These are phyloP conservation scores for Arctostaphylos glauca DNA, from an alignment of 148 eudicot species.

Conservation along the genomic window DNA sequence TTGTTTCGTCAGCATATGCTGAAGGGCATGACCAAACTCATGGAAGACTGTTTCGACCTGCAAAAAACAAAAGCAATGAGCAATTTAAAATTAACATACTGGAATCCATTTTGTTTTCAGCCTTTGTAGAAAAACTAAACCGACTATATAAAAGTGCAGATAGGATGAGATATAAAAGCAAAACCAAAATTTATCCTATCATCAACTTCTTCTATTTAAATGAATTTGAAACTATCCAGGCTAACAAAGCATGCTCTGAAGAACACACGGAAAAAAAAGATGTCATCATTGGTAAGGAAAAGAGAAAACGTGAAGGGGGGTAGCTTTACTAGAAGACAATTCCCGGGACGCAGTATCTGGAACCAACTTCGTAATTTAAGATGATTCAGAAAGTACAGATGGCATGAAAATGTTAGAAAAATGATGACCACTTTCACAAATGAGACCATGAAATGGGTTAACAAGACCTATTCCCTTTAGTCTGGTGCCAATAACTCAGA, in stretches of 20 bases:
- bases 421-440: not conserved
- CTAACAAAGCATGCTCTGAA: not conserved
- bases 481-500: not conserved
- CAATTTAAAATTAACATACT: not conserved
- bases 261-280: not conserved
- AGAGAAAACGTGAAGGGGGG: not conserved
- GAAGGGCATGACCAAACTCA: slow-evolving; percentile 99
- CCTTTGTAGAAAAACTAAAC: not conserved
- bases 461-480: not conserved
- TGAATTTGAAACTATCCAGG: not conserved
- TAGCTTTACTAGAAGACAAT: slow-evolving; percentile 1
- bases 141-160: not conserved
- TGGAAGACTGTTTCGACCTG: slow-evolving; percentile 99
- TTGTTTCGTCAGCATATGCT: slow-evolving; percentile 95
- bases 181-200: not conserved
- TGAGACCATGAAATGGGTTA: not conserved
- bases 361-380: not conserved
- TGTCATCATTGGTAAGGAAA: not conserved
- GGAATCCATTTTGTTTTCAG: not conserved
- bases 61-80: slow-evolving; percentile 8
- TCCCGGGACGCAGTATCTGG: not conserved
- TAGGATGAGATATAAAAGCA: not conserved
- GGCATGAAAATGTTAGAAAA: not conserved
- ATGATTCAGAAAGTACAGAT: not conserved
- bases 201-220: not conserved